Base-by-base conservation (phyloP, 2,329 filamentous ascomycete genomes). In the Hypoxylon rubiginosum region DNA sequence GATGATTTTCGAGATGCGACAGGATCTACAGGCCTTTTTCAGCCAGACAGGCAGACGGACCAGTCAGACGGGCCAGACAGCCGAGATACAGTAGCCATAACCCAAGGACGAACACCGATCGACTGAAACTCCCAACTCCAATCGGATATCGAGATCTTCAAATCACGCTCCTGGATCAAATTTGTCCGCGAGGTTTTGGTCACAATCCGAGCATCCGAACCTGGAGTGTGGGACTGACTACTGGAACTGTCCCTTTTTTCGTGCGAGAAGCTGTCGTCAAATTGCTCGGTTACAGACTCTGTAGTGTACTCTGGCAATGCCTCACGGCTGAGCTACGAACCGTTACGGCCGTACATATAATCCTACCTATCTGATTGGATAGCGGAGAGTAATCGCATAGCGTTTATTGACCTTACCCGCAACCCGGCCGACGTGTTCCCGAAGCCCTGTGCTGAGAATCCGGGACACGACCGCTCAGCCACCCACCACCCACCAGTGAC, bases 1-100 rank as follows among this genome's bases (percentile, higher is more conserved):
- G 51, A 66, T 69, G 72, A 73, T 72, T 72, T 64, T 71, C 49
- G 13, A 65, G 32, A 21, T 54, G 45, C 58, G 26, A 46, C 7
- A 15, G 17, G 36, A 62, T 65, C 52, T 46, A 61, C 55, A 64
- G 59, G 55, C 32, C 49, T 26, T 34, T 30, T 30, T n/a, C n/a
- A n/a, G n/a, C n/a, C n/a, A n/a, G n/a, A n/a, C 28, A 30, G 28
- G 4, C 28, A 30, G 34, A 36, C 13, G 11, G 11, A 13, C 34
- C 36, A 39, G 36, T 3, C 13, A 39, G 36, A 39, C 13, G 36
- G 36, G 36, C 36, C 36, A 39, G 36, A n/a, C 36, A 39, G 9
- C 4, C 36, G 36, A 43, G 39, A 52, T 26, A 55, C n/a, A 28
- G 51, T 54, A 64, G n/a, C n/a, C n/a, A n/a, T n/a, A n/a, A n/a